Percentiles rank a stretch among this genome's conserved stretches.
Evolutionary conservation across 2,329 filamentous ascomycete species (phyloP).

Genomic region (Orbilia javanica): DNA sequence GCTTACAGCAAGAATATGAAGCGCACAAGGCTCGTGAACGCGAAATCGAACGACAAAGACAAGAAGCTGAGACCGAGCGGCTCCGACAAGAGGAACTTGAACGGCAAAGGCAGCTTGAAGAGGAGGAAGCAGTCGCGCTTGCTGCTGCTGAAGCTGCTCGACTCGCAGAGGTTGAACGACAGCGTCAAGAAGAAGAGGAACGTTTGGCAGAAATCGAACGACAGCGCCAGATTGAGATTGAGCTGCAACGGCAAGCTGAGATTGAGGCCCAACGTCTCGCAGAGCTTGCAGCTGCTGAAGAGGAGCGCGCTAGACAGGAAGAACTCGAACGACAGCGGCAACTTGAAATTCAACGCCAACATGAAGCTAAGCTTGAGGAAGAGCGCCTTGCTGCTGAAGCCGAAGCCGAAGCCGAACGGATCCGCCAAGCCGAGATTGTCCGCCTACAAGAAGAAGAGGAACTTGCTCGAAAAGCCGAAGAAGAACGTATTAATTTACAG

Average conservation of each 20-base stretch:
- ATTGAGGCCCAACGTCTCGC: constrained; percentile 46
- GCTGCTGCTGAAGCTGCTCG: constrained; percentile 51
- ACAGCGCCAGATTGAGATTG: constrained; percentile 36
- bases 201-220: constrained; percentile 41
- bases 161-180: constrained; percentile 45
- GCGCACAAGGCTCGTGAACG: constrained; percentile 48
- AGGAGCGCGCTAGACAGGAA: constrained; percentile 39
- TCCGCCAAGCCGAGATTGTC: constrained; percentile 42
- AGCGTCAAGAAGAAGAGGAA: constrained; percentile 42
- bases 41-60: constrained; percentile 53
- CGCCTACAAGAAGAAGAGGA: constrained; percentile 40
- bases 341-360: constrained; percentile 46
- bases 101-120: constrained; percentile 34
- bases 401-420: constrained; percentile 51
- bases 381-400: constrained; percentile 46
- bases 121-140: constrained; percentile 40
- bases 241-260: constrained; percentile 45
- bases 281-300: constrained; percentile 50
- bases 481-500: constrained; percentile 48
- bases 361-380: constrained; percentile 40
- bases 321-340: constrained; percentile 51
- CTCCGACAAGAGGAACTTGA: constrained; percentile 43
- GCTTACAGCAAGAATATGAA: constrained; percentile 49
- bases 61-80: constrained; percentile 46
- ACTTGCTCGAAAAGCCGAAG: constrained; percentile 40